A percentile compares a stretch with the other conserved stretches of the same genome.
phyloP scores from a whole-genome alignment of 768 basidiomycete species.

The Tricholoma hemisulphureum region DNA sequence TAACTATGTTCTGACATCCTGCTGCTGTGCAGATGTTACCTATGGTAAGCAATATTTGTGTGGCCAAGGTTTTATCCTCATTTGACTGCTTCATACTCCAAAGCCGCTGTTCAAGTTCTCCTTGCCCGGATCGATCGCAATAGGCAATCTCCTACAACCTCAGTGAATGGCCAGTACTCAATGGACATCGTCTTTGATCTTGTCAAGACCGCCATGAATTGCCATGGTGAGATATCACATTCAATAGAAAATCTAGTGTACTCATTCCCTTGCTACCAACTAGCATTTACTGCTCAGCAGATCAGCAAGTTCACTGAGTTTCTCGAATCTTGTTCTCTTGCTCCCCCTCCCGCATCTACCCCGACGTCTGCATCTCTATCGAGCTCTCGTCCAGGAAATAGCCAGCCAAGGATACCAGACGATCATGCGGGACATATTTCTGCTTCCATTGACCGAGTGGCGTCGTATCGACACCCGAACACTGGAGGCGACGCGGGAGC shows the following conservation, averaged over 20 bases:
- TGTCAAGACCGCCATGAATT: slow-evolving; percentile 50
- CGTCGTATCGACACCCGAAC: slow-evolving; percentile 9
- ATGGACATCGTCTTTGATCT: slow-evolving; percentile 42
- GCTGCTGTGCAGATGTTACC: slow-evolving; percentile 34
- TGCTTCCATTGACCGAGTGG: slow-evolving; percentile 8
- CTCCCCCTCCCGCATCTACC: background rate
- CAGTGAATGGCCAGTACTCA: slow-evolving; percentile 35
- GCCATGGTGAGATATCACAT: slow-evolving; percentile 48
- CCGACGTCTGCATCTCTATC: slow-evolving; percentile 14
- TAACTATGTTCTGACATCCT: background rate
- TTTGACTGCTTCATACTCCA: slow-evolving; percentile 6
- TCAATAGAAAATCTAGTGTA: background rate
- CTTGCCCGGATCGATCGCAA: slow-evolving; percentile 42
- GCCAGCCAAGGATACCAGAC: slow-evolving; percentile 26
- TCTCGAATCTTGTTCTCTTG: slow-evolving; percentile 26
- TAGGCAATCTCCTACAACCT: slow-evolving; percentile 33
- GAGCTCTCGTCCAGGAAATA: slow-evolving; percentile 14
- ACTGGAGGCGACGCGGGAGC: slow-evolving; percentile 19
- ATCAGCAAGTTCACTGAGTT: slow-evolving; percentile 46
- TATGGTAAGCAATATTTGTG: slow-evolving; percentile 23
- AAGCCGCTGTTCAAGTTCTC: slow-evolving; percentile 60
- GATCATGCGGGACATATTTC: slow-evolving; percentile 14
- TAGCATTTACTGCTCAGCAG: slow-evolving; percentile 68
- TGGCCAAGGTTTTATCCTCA: background rate
- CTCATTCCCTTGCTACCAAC: slow-evolving; percentile 5